Conservation (phyloP, 148 eudicot species). For the Cornus controversa region DNA sequence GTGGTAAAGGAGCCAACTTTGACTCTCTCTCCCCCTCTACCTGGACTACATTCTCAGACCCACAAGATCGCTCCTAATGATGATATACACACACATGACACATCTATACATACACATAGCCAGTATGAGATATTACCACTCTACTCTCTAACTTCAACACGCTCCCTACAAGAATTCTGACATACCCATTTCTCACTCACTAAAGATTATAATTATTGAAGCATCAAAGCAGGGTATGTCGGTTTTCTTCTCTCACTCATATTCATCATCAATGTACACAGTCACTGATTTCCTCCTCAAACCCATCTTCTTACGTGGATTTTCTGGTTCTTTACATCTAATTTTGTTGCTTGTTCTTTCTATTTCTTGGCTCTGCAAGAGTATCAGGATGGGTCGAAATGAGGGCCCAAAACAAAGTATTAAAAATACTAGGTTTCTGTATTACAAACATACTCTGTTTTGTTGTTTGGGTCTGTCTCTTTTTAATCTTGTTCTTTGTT, state of each 20-base stretch:
- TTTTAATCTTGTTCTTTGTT: background rate
- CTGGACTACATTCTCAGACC: background rate
- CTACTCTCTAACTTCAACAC: background rate
- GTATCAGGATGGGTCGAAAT: conserved; percentile 7
- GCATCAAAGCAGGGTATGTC: background rate
- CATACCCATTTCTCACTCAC: background rate
- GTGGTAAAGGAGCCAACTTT: background rate
- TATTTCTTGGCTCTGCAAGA: conserved; percentile 1
- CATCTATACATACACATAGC: background rate
- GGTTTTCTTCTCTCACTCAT: background rate
- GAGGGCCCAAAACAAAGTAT: conserved; percentile 8
- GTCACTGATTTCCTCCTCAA: conserved; percentile 4
- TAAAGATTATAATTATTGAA: background rate
- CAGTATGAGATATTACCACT: background rate
- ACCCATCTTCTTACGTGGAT: conserved; percentile 6
- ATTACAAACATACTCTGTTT: background rate
- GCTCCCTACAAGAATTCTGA: background rate
- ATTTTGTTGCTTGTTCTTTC: conserved; percentile 5
- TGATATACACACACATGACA: no score
- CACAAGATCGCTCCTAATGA: background rate
- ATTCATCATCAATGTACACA: background rate
- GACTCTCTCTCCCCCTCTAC: background rate
- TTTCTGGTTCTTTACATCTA: conserved; percentile 15
- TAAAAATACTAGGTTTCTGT: background rate
- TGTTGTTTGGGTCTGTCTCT: background rate